These are phyloP conservation scores for Ambrosiella cleistominuta DNA, from an alignment of 2,329 filamentous ascomycete species.

Conservation along the genomic window DNA sequence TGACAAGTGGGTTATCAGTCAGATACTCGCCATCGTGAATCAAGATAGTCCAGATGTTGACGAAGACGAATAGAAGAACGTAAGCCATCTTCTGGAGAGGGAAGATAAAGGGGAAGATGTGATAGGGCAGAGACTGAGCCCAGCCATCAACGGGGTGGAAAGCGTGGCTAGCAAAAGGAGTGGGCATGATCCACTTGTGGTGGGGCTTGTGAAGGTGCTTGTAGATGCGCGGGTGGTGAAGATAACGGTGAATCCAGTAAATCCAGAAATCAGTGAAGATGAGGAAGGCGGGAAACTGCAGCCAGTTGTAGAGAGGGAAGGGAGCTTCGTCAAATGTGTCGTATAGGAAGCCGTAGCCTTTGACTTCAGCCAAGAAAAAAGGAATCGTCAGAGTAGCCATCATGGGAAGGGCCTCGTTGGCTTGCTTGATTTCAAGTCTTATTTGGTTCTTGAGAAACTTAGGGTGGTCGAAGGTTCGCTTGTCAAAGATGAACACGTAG, in stretches of 20 bases:
- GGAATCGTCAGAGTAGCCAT: conserved; percentile 72
- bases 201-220: conserved; percentile 88
- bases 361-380: conserved; percentile 67
- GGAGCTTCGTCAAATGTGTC: conserved; percentile 60
- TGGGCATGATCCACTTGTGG: conserved; percentile 99
- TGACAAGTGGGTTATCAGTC: conserved; percentile 76
- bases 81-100: conserved; percentile 84
- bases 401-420: conserved; percentile 56
- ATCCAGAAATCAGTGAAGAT: conserved; percentile 78
- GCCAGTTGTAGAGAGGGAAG: conserved; percentile 56
- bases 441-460: conserved; percentile 94
- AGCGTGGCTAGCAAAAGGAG: conserved; percentile 77
- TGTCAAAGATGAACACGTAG: conserved; percentile 82
- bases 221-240: conserved; percentile 65
- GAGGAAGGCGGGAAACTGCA: conserved; percentile 85
- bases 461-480: conserved; percentile 71
- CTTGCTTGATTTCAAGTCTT: conserved; percentile 65
- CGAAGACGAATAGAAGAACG: conserved; percentile 69
- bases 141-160: conserved; percentile 93
- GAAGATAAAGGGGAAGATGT: conserved; percentile 82
- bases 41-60: conserved; percentile 94
- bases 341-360: conserved; percentile 75
- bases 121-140: conserved; percentile 76
- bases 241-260: conserved; percentile 77
- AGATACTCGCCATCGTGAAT: conserved; percentile 94